These are phyloP conservation scores for Ceratobasidium sp. DNA, from an alignment of 1,284 basidiomycete genomes.

Conservation along the genomic window DNA sequence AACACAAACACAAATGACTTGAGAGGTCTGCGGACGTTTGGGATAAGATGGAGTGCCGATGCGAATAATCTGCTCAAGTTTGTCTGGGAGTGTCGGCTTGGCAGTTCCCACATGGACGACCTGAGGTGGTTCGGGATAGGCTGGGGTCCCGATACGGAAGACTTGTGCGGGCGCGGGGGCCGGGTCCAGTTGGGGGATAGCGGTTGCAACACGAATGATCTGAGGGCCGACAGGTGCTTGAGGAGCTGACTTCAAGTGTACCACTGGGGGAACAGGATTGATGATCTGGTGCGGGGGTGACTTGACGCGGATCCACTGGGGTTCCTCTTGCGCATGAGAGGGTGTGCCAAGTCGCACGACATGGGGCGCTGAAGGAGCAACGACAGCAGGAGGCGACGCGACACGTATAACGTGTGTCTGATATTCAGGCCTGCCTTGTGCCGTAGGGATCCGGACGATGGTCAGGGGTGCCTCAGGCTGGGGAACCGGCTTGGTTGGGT, in stretches of 20 bases:
- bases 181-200: conserved; percentile 19
- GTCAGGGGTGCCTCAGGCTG: conserved; percentile 35
- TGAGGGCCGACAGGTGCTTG: conserved; percentile 30
- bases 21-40: conserved; percentile 14
- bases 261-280: conserved; percentile 26
- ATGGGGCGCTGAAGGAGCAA: conserved; percentile 28
- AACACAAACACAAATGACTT: conserved; percentile 19
- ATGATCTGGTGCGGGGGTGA: conserved; percentile 34
- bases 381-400: conserved; percentile 28
- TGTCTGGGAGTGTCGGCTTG: conserved; percentile 22
- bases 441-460: conserved; percentile 27
- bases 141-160: conserved; percentile 35
- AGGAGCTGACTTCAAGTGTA: conserved; percentile 17
- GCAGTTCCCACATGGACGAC: conserved; percentile 35
- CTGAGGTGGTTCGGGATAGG: conserved; percentile 29
- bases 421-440: conserved; percentile 26
- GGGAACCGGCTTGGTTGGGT: conserved; percentile 13
- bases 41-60: conserved; percentile 27
- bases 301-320: conserved; percentile 15
- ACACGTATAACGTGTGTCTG: conserved; percentile 34
- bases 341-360: conserved; percentile 29
- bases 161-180: conserved; percentile 20
- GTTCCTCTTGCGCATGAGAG: neutral
- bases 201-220: conserved; percentile 36
- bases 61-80: conserved; percentile 21